Percentiles rank a stretch among this genome's conserved stretches.
These are phyloP conservation scores for Backusella morwellensis DNA, from an alignment of 192 early-diverging fungal species.

Conservation along the genomic window DNA sequence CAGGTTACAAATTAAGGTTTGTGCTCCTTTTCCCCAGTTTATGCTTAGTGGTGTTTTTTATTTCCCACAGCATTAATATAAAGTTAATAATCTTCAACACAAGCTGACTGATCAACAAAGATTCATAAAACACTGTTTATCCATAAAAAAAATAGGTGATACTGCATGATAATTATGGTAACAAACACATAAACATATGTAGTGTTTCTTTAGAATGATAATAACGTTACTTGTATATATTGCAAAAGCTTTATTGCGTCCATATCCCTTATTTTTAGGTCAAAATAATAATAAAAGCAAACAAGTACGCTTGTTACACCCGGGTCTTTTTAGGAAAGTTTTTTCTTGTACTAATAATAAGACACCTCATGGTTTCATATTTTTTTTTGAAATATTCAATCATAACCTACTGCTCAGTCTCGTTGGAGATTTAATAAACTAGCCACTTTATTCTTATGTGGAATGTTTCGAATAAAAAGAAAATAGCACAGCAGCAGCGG, in stretches of 20 bases:
- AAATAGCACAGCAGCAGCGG: neutral
- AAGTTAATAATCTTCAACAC: neutral
- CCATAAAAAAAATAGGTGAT: neutral
- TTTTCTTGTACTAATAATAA: neutral
- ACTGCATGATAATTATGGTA: neutral
- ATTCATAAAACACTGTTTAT: neutral
- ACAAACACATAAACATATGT: neutral
- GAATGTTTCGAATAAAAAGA: neutral
- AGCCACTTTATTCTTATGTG: neutral
- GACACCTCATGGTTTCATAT: neutral
- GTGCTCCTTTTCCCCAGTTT: neutral
- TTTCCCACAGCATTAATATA: neutral
- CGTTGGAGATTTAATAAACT: neutral
- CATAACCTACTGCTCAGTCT: neutral
- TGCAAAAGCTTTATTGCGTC: neutral
- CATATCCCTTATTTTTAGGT: neutral
- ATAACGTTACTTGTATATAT: no score
- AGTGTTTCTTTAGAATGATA: no score
- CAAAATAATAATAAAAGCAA: neutral
- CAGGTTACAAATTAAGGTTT: neutral
- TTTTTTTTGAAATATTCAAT: neutral
- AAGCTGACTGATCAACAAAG: neutral
- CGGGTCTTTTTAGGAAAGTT: neutral
- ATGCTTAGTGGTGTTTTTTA: neutral
- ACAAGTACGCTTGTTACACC: neutral